These are phyloP conservation scores for Chloranthus sessilifolius DNA, from an alignment of 164 flowering plant genomes.

Conservation along the genomic window DNA sequence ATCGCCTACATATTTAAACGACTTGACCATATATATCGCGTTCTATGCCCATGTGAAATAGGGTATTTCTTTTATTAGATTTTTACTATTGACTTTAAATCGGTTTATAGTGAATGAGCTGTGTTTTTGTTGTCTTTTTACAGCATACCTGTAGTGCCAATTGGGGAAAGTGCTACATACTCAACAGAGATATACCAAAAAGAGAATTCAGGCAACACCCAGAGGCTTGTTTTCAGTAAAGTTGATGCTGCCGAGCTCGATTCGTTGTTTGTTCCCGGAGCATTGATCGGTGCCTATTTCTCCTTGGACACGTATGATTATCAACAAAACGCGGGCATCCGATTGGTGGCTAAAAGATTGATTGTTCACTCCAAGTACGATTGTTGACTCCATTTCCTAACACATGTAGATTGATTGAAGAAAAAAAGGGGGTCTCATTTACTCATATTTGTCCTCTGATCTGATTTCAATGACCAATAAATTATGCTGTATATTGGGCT, in stretches of 20 bases:
- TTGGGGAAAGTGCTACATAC: constrained; percentile 39
- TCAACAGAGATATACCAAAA: constrained; percentile 63
- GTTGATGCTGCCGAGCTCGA: constrained; percentile 60
- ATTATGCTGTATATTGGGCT: too few relatives aligned
- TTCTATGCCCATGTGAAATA: too few relatives aligned
- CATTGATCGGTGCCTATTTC: constrained; percentile 55
- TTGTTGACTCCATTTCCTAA: not conserved
- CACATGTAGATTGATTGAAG: too few relatives aligned
- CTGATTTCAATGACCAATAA: too few relatives aligned
- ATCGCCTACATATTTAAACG: too few relatives aligned
- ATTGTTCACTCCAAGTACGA: constrained; percentile 22
- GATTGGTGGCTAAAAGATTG: constrained; percentile 42
- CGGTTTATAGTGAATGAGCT: too few relatives aligned
- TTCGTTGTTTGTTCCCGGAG: constrained; percentile 44
- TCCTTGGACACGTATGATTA: constrained; percentile 72
- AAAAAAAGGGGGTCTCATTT: too few relatives aligned
- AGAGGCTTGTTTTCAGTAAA: constrained; percentile 51
- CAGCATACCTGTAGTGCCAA: constrained; percentile 64
- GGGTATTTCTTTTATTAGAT: too few relatives aligned
- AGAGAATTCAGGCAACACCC: constrained; percentile 41
- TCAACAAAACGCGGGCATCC: constrained; percentile 71
- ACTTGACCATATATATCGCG: too few relatives aligned
- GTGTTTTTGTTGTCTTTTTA: constrained; percentile 7
- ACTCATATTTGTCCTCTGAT: too few relatives aligned
- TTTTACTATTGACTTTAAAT: too few relatives aligned